Conservation (phyloP, 106 monocot genomes). For the Xerophyta viscosa region DNA sequence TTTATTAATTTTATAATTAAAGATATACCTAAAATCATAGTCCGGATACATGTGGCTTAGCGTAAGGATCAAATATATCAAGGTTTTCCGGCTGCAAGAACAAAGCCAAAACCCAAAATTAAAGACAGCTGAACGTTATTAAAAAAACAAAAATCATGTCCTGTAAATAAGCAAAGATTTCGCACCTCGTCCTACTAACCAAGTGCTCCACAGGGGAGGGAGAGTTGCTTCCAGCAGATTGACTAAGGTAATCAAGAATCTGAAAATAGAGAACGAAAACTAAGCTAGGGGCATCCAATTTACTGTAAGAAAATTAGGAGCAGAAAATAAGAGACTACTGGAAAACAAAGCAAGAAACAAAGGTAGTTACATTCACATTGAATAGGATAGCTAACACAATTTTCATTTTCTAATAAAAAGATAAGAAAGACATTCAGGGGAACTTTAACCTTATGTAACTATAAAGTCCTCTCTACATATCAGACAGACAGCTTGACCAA, state of each 20-base stretch:
- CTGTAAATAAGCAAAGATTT: no score
- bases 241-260: slow-evolving; percentile 79
- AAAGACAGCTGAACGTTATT: no score
- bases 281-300: no score
- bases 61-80: slow-evolving; percentile 87
- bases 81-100: slow-evolving; percentile 82
- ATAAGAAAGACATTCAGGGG: no score
- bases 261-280: slow-evolving; percentile 14
- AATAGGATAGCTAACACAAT: no score
- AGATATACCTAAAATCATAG: slow-evolving; percentile 92
- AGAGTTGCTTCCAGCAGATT: slow-evolving; percentile 71
- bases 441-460: no score
- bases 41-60: slow-evolving; percentile 95
- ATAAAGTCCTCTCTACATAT: no score
- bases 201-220: slow-evolving; percentile 62
- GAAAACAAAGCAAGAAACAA: no score
- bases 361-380: no score
- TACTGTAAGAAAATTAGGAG: not conserved
- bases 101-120: not conserved
- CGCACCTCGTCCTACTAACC: slow-evolving; percentile 67
- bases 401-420: no score
- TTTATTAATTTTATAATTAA: slow-evolving; percentile 4
- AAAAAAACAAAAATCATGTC: not conserved
- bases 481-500: no score
- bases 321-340: not conserved